Evolutionary conservation across 2,329 filamentous ascomycete species (phyloP).

Genomic region (Verticillium klebahnii): DNA sequence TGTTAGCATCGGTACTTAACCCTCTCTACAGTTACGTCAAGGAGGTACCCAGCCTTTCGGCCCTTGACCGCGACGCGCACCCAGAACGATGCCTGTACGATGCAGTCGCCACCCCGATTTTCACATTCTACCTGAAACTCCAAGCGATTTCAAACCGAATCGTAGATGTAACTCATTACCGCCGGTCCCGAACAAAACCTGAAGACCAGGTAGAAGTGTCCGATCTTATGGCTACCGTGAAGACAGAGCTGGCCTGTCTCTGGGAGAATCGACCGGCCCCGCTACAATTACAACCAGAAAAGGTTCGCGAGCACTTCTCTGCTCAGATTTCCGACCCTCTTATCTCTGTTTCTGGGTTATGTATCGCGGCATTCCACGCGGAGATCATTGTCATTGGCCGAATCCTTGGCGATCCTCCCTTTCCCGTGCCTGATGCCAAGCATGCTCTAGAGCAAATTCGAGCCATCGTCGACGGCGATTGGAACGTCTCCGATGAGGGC

Average conservation of each 20-base stretch:
- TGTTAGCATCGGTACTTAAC: constrained; percentile 9
- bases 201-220: constrained; percentile 16
- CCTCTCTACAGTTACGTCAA: constrained; percentile 6
- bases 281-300: neutral
- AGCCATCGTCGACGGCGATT: neutral
- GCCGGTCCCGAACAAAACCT: constrained; percentile 16
- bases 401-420: neutral
- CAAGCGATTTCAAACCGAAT: constrained; percentile 15
- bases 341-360: neutral
- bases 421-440: neutral
- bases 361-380: neutral
- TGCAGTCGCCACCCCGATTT: constrained; percentile 11
- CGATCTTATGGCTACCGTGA: constrained; percentile 7
- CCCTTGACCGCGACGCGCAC: neutral
- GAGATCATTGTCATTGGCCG: neutral
- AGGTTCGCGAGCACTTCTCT: neutral
- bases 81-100: constrained; percentile 10
- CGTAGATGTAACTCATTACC: constrained; percentile 16
- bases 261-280: neutral
- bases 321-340: neutral
- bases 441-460: neutral
- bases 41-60: constrained; percentile 1
- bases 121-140: constrained; percentile 16
- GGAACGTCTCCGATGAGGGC: neutral
- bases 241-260: constrained; percentile 1